These are phyloP conservation scores for Coniochaeta sp. DNA, from an alignment of 2,329 filamentous ascomycete species.

Conservation along the genomic window DNA sequence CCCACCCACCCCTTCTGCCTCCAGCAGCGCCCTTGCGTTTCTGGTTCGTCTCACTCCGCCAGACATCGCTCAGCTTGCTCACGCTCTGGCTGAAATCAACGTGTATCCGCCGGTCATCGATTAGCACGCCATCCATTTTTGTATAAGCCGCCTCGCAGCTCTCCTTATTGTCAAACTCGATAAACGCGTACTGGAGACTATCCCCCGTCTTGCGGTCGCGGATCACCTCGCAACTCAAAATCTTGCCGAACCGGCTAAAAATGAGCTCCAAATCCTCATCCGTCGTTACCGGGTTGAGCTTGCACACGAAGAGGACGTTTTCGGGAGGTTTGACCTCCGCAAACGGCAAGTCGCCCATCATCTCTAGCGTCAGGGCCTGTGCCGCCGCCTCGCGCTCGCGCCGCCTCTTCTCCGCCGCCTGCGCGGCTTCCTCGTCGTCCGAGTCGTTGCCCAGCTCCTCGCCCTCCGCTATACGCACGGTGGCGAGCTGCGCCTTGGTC, in stretches of 20 bases:
- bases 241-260: constrained; percentile 93
- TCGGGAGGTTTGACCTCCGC: constrained; percentile 96
- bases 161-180: constrained; percentile 89
- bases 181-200: constrained; percentile 94
- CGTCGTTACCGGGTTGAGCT: constrained; percentile 91
- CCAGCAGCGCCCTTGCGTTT: constrained; percentile 55
- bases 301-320: constrained; percentile 97
- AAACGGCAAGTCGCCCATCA: constrained; percentile 96
- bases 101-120: constrained; percentile 95
- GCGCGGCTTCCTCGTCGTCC: constrained; percentile 61
- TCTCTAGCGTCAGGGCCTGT: constrained; percentile 90
- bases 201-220: constrained; percentile 90
- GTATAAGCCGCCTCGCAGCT: constrained; percentile 94
- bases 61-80: constrained; percentile 77
- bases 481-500: constrained; percentile 78
- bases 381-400: constrained; percentile 87
- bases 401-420: constrained; percentile 66
- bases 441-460: constrained; percentile 73
- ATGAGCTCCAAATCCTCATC: constrained; percentile 93
- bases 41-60: constrained; percentile 77
- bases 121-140: constrained; percentile 97
- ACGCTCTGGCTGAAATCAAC: constrained; percentile 98
- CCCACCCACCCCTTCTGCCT: constrained; percentile 68
- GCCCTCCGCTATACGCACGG: constrained; percentile 76
- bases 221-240: constrained; percentile 93